Base-by-base conservation (phyloP, 257 asterid genomes). In the Plectranthus barbatus region DNA sequence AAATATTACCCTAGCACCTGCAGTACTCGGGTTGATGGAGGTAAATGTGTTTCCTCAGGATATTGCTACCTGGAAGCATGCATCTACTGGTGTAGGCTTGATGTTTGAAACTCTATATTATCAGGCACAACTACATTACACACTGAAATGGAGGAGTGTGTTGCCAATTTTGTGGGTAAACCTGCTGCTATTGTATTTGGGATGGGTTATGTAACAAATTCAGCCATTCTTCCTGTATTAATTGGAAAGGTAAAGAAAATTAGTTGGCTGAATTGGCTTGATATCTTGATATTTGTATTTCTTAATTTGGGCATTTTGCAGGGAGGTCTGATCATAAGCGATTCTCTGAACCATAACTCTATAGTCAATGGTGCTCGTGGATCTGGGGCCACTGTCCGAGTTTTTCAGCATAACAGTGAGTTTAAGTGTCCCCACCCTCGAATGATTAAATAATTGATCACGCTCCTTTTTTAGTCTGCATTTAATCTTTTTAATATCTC, bases 251-350 rank as follows among this genome's bases (percentile, higher is more conserved):
- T 93, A 79, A 33, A 18, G 12, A 6, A 14, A 65, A 45, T 65
- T 52, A 14, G 51, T 56, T 31, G 34, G 71, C 49, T 51, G 52
- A 18, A 26, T 34, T 15, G 26, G 26, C 15, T 41, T 66, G 55
- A 36, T 44, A 1, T 29, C 48, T 56, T 65, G 6, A 21, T 36
- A 26, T 51, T 70, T 63, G 21, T 11, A 29, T 56, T 70, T 74
- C 72, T 68, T 56, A 55, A 21, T 62, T 56, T 18, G 7, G 45
- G 45, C 9, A 50, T 63, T 62, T 62, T 55, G 33, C 84, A 87
- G 99, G 97, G 99, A 70, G 86, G 96, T 52, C 82, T 93, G 81
- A 90, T 93, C n/a, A 90, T 93, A 62, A 90, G 99, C 54, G 99
- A 93, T 72, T 93, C 97, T 59, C 72, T 90, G 73, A 93, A 93